phyloP scores from a whole-genome alignment of 768 basidiomycete species.

The Leccinum rimulosum region DNA sequence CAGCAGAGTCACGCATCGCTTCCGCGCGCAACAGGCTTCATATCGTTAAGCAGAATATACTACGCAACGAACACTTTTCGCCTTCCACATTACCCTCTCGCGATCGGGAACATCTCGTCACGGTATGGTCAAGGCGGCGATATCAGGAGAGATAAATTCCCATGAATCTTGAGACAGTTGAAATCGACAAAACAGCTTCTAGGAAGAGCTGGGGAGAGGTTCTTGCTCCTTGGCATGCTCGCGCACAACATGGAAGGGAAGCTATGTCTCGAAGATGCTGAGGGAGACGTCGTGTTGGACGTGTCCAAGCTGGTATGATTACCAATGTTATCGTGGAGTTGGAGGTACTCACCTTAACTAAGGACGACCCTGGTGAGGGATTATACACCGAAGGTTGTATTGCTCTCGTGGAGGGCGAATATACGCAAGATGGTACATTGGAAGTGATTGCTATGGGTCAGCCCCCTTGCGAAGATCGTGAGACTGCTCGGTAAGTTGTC shows the following conservation, averaged over 20 bases:
- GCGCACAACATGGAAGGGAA: conserved; percentile 86
- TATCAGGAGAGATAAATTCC: conserved; percentile 15
- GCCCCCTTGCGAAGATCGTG: conserved; percentile 91
- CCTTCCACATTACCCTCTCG: conserved; percentile 90
- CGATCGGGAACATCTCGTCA: conserved; percentile 84
- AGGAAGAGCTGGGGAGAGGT: conserved; percentile 85
- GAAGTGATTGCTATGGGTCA: conserved; percentile 94
- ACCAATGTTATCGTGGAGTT: neutral
- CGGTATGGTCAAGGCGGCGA: conserved; percentile 47
- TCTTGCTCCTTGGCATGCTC: conserved; percentile 92
- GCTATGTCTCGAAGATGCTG: conserved; percentile 89
- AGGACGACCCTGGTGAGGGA: conserved; percentile 92
- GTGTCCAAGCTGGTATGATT: conserved; percentile 72
- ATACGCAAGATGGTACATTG: conserved; percentile 87
- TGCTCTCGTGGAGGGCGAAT: conserved; percentile 93
- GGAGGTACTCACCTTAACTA: conserved; percentile 16
- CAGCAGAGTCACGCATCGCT: conserved; percentile 76
- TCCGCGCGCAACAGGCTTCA: conserved; percentile 83
- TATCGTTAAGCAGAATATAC: conserved; percentile 88
- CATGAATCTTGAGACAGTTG: conserved; percentile 48
- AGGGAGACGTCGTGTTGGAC: conserved; percentile 87
- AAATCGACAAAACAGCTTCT: conserved; percentile 95
- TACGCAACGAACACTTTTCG: conserved; percentile 96
- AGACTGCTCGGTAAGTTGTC: conserved; percentile 66
- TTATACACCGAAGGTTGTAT: conserved; percentile 96